A percentile compares a stretch with the other conserved stretches of the same genome.
phyloP scores from a whole-genome alignment of 83 land plant genomes.

The Diphasiastrum complanatum region DNA sequence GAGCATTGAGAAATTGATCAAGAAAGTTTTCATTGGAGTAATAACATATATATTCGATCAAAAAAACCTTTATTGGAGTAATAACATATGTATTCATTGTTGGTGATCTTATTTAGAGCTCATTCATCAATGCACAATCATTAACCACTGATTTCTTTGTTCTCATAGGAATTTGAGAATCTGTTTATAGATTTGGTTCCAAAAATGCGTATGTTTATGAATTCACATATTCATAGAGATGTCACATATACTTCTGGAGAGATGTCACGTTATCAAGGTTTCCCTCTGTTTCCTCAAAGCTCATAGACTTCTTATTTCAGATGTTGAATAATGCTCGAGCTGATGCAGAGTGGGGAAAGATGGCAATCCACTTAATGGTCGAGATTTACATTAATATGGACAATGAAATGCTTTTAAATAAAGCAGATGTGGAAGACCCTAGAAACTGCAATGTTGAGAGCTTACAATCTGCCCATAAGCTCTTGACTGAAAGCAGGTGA shows the following conservation, averaged over 20 bases:
- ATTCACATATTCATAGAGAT: neutral
- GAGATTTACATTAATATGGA: constrained; percentile 29
- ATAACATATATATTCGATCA: no score
- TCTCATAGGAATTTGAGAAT: neutral
- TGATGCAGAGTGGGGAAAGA: constrained; percentile 28
- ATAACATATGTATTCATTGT: no score
- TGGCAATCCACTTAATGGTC: constrained; percentile 18
- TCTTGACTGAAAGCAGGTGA: constrained; percentile 25
- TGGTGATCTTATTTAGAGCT: no score
- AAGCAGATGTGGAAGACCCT: constrained; percentile 16
- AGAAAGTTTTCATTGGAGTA: no score
- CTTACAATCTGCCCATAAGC: constrained; percentile 12
- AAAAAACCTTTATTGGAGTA: no score
- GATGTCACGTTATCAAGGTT: neutral
- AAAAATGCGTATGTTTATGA: neutral
- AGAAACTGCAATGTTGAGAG: constrained; percentile 11
- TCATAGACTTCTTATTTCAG: no score
- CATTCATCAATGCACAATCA: no score
- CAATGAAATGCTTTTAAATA: constrained; percentile 24
- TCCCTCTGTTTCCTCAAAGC: no score
- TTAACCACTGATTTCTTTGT: no score
- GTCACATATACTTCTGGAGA: neutral
- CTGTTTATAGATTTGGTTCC: neutral
- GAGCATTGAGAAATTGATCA: no score
- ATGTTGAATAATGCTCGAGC: constrained; percentile 26